Conservation (phyloP, 176 grass and related monocot species). For the Neostapfia colusana region DNA sequence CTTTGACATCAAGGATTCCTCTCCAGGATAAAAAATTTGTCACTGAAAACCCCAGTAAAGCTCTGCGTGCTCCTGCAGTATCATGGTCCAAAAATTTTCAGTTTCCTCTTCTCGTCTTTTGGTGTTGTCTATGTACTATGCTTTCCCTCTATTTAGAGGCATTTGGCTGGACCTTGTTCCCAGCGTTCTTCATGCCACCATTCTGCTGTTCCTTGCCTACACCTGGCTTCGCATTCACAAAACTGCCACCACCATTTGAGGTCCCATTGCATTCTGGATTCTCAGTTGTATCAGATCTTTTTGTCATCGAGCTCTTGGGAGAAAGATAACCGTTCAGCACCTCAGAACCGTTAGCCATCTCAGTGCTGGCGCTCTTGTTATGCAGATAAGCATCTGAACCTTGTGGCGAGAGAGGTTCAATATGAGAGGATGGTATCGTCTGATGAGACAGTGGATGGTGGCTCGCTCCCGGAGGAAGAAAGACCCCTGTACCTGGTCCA, state of each 20-base stretch:
- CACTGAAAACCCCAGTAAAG: neutral
- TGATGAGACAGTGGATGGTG: constrained; percentile 46
- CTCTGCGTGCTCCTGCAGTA: constrained; percentile 19
- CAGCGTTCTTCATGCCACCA: constrained; percentile 36
- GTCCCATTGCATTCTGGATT: constrained; percentile 50
- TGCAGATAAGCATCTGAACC: constrained; percentile 19
- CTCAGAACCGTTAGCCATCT: constrained; percentile 37
- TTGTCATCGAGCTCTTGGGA: constrained; percentile 42
- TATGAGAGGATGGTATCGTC: constrained; percentile 39
- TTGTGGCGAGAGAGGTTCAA: constrained; percentile 30
- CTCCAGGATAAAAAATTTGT: constrained; percentile 24
- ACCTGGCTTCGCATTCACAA: constrained; percentile 22
- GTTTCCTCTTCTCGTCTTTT: constrained; percentile 27
- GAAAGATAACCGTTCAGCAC: constrained; percentile 40
- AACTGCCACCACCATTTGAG: constrained; percentile 26
- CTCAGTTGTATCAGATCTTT: constrained; percentile 3
- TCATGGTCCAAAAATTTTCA: constrained; percentile 20
- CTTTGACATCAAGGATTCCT: constrained; percentile 20
- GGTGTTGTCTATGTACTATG: constrained; percentile 51
- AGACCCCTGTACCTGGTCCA: constrained; percentile 79
- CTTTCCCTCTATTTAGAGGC: constrained; percentile 34
- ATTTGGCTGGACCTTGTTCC: constrained; percentile 32
- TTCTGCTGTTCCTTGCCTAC: constrained; percentile 38
- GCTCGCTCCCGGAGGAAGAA: constrained; percentile 65
- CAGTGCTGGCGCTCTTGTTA: constrained; percentile 30